Conservation (phyloP, 2,329 filamentous ascomycete genomes). For the Hypoxylon sp. region DNA sequence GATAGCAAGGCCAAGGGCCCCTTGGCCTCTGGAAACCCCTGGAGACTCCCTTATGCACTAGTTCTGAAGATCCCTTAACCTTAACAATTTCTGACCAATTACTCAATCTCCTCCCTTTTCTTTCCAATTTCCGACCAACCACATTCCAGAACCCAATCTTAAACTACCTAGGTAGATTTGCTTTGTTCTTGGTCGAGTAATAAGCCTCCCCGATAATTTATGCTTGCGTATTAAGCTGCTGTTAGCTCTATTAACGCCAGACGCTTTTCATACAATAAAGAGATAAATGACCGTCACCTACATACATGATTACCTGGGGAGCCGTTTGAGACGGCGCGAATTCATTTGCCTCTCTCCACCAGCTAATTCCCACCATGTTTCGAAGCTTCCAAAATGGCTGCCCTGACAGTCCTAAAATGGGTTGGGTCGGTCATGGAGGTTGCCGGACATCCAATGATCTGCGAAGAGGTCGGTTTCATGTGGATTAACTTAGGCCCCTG, state of each 20-base stretch:
- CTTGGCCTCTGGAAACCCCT: slow-evolving; percentile 12
- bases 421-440: slow-evolving; percentile 26
- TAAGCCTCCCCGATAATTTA: slow-evolving; percentile 33
- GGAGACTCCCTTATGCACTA: slow-evolving; percentile 2
- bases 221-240: slow-evolving; percentile 21
- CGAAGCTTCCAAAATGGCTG: slow-evolving; percentile 39
- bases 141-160: slow-evolving; percentile 27
- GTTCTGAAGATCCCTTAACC: slow-evolving; percentile 18
- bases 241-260: slow-evolving; percentile 9
- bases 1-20: slow-evolving; percentile 10
- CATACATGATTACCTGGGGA: background rate
- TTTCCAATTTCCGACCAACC: slow-evolving; percentile 36
- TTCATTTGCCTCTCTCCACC: slow-evolving; percentile 12
- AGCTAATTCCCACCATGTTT: slow-evolving; percentile 41
- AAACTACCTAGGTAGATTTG: slow-evolving; percentile 30
- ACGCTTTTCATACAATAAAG: slow-evolving; percentile 9
- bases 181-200: slow-evolving; percentile 37
- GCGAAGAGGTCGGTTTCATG: slow-evolving; percentile 39
- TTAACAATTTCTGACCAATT: slow-evolving; percentile 38
- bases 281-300: background rate
- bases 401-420: slow-evolving; percentile 18
- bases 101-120: slow-evolving; percentile 17
- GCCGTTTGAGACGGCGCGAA: slow-evolving; percentile 14
- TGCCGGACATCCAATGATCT: slow-evolving; percentile 38
- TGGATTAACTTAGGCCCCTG: slow-evolving; percentile 29